A percentile compares a stretch with the other conserved stretches of the same genome.
phyloP scores from a whole-genome alignment of 345 rosid species.

The Noccaea bulbosa region DNA sequence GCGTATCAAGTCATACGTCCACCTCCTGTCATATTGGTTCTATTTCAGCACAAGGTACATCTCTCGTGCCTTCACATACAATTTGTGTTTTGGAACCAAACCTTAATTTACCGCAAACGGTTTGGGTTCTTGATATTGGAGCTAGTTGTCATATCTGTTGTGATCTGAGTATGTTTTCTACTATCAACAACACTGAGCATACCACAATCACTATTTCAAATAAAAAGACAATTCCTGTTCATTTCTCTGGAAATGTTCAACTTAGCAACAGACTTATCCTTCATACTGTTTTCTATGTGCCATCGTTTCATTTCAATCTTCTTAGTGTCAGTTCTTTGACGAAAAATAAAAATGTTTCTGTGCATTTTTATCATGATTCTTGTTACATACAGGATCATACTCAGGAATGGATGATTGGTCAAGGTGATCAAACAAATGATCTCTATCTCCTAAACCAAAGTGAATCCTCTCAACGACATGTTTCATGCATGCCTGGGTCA shows the following conservation, averaged over 20 bases:
- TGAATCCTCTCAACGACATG: too few relatives aligned
- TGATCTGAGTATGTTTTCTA: not conserved
- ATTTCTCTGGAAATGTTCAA: not conserved
- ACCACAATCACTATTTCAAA: not conserved
- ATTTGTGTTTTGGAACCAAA: not conserved
- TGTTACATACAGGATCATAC: not conserved
- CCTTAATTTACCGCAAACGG: not conserved
- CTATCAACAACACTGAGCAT: not conserved
- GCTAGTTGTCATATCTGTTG: not conserved
- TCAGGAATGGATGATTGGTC: constrained; percentile 15
- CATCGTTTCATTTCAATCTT: not conserved
- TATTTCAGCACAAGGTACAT: not conserved
- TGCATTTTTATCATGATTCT: not conserved
- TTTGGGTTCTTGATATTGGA: not conserved
- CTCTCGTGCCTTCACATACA: not conserved
- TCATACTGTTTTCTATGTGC: not conserved
- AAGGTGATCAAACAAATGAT: not conserved
- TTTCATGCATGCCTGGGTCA: not conserved
- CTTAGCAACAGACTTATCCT: not conserved
- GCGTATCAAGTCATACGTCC: not conserved
- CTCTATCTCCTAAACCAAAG: not conserved
- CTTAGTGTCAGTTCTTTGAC: not conserved
- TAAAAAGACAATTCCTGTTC: not conserved
- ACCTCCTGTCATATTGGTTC: not conserved
- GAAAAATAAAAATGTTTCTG: not conserved